These are phyloP conservation scores for Ustilago hordei DNA, from an alignment of 1,284 basidiomycete species.

Conservation along the genomic window DNA sequence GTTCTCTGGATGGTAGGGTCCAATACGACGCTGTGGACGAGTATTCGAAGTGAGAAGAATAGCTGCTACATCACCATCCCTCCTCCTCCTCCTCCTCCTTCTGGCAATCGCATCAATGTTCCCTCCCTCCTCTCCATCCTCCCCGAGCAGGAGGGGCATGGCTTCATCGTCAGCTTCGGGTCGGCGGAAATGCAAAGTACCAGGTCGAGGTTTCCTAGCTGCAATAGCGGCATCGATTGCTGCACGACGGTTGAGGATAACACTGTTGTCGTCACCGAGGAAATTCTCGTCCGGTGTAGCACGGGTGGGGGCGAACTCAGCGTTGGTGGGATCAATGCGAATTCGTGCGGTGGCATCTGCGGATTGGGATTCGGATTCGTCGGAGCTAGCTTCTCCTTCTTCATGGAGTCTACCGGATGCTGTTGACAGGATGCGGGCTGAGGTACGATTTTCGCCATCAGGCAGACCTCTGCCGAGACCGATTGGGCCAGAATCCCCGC, in stretches of 20 bases:
- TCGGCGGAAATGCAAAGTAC: conserved; percentile 33
- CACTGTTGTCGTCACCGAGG: conserved; percentile 40
- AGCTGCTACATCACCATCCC: conserved; percentile 20
- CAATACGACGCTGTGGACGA: conserved; percentile 27
- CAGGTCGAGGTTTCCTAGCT: conserved; percentile 28
- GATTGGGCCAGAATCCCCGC: conserved; percentile 7
- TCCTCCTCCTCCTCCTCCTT: conserved; percentile 9
- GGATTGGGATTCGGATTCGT: not conserved
- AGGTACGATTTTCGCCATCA: not conserved
- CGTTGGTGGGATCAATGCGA: conserved; percentile 8
- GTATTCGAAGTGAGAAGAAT: conserved; percentile 20
- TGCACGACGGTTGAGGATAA: conserved; percentile 27
- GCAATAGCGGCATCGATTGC: conserved; percentile 40
- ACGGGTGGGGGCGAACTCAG: conserved; percentile 17
- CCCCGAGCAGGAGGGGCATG: conserved; percentile 19
- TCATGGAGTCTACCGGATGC: conserved; percentile 38
- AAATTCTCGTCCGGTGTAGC: conserved; percentile 36
- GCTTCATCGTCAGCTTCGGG: conserved; percentile 30
- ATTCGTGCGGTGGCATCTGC: not conserved
- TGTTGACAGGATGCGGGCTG: conserved; percentile 28
- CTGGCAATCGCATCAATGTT: conserved; percentile 34
- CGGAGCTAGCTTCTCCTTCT: conserved; percentile 25
- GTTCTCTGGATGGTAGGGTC: conserved; percentile 34
- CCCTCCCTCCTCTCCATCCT: conserved; percentile 12
- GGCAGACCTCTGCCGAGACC: conserved; percentile 36